A percentile compares a stretch with the other conserved stretches of the same genome.
phyloP scores from a whole-genome alignment of 2,329 filamentous ascomycete species.

The Colletotrichum sidae region DNA sequence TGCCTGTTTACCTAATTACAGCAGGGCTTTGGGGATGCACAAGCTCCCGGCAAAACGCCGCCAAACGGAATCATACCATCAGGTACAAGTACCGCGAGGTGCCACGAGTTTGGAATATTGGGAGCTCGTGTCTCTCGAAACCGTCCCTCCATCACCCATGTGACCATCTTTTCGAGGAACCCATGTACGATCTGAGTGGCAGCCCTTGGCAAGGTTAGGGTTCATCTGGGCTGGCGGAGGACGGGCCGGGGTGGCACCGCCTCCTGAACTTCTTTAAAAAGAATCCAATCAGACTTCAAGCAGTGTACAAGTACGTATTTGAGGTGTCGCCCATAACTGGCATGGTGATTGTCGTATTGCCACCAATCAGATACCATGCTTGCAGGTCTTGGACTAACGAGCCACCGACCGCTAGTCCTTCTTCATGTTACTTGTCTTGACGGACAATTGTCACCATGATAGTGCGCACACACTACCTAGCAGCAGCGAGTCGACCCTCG shows the following conservation, averaged over 20 bases:
- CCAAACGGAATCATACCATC: too few species aligned
- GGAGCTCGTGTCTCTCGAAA: slow-evolving; percentile 20
- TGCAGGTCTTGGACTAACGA: slow-evolving; percentile 26
- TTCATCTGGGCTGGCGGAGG: slow-evolving; percentile 27
- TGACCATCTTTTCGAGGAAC: neutral
- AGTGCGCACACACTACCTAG: too few species aligned
- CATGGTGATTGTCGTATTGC: slow-evolving; percentile 33
- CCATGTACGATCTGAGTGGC: slow-evolving; percentile 17
- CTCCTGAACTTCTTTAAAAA: slow-evolving; percentile 39
- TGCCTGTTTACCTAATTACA: slow-evolving; percentile 11
- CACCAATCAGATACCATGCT: slow-evolving; percentile 29
- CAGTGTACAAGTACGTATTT: too few species aligned
- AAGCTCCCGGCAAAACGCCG: neutral
- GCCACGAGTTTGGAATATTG: slow-evolving; percentile 26
- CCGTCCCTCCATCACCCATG: slow-evolving; percentile 12
- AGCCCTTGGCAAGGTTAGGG: slow-evolving; percentile 32
- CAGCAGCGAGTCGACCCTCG: slow-evolving; percentile 18
- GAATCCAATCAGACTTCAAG: slow-evolving; percentile 36
- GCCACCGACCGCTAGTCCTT: slow-evolving; percentile 34
- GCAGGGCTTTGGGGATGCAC: slow-evolving; percentile 25
- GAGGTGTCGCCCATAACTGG: slow-evolving; percentile 19
- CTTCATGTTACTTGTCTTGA: slow-evolving; percentile 37
- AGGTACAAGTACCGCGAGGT: slow-evolving; percentile 11
- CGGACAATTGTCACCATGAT: slow-evolving; percentile 5
- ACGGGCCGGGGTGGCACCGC: slow-evolving; percentile 36